These are phyloP conservation scores for Neoboletus subvelutipes DNA, from an alignment of 768 basidiomycete species.

Conservation along the genomic window DNA sequence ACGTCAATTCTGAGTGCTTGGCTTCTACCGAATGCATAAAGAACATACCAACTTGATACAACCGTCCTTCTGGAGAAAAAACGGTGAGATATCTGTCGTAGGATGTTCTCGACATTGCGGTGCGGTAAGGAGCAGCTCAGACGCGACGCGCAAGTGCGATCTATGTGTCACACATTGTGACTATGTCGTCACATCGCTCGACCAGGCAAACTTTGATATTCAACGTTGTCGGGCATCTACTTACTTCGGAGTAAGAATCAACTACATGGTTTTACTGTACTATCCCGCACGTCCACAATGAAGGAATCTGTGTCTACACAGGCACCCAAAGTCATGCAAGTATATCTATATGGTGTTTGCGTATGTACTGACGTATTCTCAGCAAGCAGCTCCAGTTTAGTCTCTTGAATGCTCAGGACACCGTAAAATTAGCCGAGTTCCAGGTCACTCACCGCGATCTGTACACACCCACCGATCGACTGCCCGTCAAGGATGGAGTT, in stretches of 20 bases:
- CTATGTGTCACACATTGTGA: constrained; percentile 37
- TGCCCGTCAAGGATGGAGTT: constrained; percentile 89
- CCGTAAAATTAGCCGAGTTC: constrained; percentile 94
- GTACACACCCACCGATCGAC: constrained; percentile 79
- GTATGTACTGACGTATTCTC: constrained; percentile 13
- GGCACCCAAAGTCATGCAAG: constrained; percentile 81
- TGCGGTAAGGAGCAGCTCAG: constrained; percentile 31
- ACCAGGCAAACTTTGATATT: not conserved
- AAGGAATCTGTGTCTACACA: constrained; percentile 81
- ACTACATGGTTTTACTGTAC: not conserved
- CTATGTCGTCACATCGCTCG: constrained; percentile 17
- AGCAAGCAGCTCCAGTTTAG: constrained; percentile 98
- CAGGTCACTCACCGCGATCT: constrained; percentile 92
- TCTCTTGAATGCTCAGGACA: constrained; percentile 89
- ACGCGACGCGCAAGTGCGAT: constrained; percentile 61
- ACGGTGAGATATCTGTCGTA: constrained; percentile 97
- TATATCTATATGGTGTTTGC: constrained; percentile 2
- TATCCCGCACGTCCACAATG: constrained; percentile 36
- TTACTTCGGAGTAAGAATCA: too few species aligned
- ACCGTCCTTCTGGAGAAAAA: constrained; percentile 93
- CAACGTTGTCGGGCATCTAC: not conserved
- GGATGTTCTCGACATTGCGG: constrained; percentile 89
- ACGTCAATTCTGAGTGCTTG: constrained; percentile 1
- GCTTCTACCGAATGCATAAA: not conserved
- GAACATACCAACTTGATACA: constrained; percentile 95